Base-by-base conservation (phyloP, 371 early-diverging fungal species). In the Apophysomyces elegans region DNA sequence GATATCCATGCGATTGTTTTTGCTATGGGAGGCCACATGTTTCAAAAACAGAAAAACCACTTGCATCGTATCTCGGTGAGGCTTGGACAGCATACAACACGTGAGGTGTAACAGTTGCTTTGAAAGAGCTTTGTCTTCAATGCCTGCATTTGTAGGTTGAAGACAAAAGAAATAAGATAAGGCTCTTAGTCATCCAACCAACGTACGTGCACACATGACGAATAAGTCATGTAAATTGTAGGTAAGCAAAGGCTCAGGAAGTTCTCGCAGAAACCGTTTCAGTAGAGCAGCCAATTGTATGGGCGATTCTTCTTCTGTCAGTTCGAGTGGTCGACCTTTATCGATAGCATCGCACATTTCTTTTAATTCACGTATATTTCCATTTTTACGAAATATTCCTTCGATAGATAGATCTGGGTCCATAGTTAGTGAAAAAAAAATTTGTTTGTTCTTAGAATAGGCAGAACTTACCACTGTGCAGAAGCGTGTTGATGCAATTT, bases 361-460 rank as follows among this genome's bases (percentile, higher is more conserved):
- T 46, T 92, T 93, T 32, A 97, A 81, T 44, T 93, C 79, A 56
- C 94, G 81, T 68, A 98, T 95, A 71, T 98, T 97, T 11, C 99
- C 99, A 76, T 96, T 98, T 76, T 96, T 97, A 63, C 99, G 90
- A 84, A 98, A 98, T 4, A 97, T 91, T 1, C 99, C 99, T 75
- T 97, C 98, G 18, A 89, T 85, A 1, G 90, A 82, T 85, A 98
- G 83, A 68, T 97, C 94, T 92, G 70, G 21, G 35, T 8, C n/a
- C 61, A 16, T 3, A 59, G 16, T 14, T 59, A n/a, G 43, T 38
- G 45, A 62, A 35, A 58, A 32, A 14, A 58, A 9, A n/a, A 6
- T 1, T 26, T 63, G 11, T 38, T 37, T 6, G 11, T 36, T n/a
- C 4, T 62, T 57, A 11, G 37, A 26, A 26, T 8, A 50, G 37